Conservation (phyloP, 345 rosid genomes). For the Adansonia digitata region DNA sequence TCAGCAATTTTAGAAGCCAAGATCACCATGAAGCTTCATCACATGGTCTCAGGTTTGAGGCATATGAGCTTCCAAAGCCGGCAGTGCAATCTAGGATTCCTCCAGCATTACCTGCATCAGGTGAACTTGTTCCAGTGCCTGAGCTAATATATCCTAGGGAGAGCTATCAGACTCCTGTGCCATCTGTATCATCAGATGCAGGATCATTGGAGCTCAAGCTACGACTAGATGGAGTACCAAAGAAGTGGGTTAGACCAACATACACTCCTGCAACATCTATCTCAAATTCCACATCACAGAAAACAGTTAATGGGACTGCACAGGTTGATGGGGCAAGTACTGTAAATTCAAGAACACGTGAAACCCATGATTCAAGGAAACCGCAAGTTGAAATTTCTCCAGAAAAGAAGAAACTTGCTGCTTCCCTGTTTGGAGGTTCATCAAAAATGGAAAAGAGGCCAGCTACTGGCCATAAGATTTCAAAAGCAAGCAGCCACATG, state of each 20-base stretch:
- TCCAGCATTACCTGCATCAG: constrained; percentile 37
- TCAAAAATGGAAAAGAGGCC: constrained; percentile 58
- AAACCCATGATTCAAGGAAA: constrained; percentile 54
- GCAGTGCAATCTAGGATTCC: constrained; percentile 38
- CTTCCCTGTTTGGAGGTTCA: constrained; percentile 84
- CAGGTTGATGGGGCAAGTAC: constrained; percentile 38
- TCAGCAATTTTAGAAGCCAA: constrained; percentile 52
- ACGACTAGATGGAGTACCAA: constrained; percentile 91
- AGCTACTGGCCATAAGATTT: constrained; percentile 45
- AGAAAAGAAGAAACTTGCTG: constrained; percentile 98
- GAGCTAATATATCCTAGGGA: constrained; percentile 61
- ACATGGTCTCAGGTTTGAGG: constrained; percentile 90
- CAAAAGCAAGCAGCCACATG: constrained; percentile 41
- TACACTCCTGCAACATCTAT: constrained; percentile 53
- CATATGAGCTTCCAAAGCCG: constrained; percentile 85
- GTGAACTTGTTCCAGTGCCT: constrained; percentile 71
- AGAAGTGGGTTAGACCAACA: constrained; percentile 84
- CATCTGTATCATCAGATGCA: constrained; percentile 50
- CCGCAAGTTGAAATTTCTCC: constrained; percentile 57
- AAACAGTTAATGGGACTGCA: constrained; percentile 43
- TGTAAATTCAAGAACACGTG: constrained; percentile 42
- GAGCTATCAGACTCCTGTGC: constrained; percentile 34
- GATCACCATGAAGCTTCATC: constrained; percentile 56
- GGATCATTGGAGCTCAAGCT: constrained; percentile 65
- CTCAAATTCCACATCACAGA: constrained; percentile 40